Evolutionary conservation across 140 eudicot species (phyloP), one percentile per base, ranked within the genome.

Genomic region (Flaveria floridana): DNA sequence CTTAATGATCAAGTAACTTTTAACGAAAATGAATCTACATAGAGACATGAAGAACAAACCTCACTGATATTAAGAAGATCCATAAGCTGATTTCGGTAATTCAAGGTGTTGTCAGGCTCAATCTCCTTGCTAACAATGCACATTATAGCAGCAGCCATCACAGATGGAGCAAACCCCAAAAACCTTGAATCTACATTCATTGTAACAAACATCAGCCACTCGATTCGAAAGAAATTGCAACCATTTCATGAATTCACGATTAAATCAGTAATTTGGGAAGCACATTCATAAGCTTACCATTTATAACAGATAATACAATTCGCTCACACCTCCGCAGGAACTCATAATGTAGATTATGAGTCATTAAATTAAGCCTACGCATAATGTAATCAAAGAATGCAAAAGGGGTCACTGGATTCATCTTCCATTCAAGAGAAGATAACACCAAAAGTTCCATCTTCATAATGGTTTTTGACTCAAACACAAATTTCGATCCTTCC

Each of bases 321-420:
- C 87, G 50, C 76, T 91, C 95, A 79, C 95, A 95, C 75, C 88
- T 82, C 71, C 88, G 47, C 48, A 85, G 71, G 52, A 91, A 82
- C 70, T 95, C 95, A 81, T 84, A 82, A 74, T 87, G 89, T 26
- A 82, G 84, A 75, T 83, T 73, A 44, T 80, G 82, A 48, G 68
- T 79, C 82, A 79, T 81, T 48, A 91, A 84, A 67, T 75, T 82
- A 84, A 95, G 88, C 81, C 96, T 86, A 71, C 96, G 94, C 58
- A 82, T 75, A 42, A 88, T 65, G 86, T 88, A 88, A 78, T 91
- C 96, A 28, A 88, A 26, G 78, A 86, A 95, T 11, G 92, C 85
- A 81, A 90, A 73, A 61, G 99, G 92, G 21, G 97, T 95, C 50
- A 89, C 97, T n/a, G 96, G 95, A 77, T 89, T 88, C 96, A 87